These are phyloP conservation scores for Periglandula ipomoeae DNA, from an alignment of 2,329 filamentous ascomycete genomes.

Conservation along the genomic window DNA sequence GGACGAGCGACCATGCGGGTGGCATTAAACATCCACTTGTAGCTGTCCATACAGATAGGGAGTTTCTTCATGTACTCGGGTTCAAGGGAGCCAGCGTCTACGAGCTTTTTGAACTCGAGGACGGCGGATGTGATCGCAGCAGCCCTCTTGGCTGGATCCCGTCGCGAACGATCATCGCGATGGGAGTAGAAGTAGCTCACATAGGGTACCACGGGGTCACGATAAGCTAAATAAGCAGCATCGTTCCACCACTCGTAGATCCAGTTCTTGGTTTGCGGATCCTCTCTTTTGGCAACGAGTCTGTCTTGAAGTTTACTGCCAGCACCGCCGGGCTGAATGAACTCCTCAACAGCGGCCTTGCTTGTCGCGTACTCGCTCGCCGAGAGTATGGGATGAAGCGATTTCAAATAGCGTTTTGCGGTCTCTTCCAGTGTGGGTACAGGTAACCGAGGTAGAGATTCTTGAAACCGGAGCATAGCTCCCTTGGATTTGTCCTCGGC, in stretches of 20 bases:
- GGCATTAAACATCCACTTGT: constrained; percentile 98
- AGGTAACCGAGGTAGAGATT: constrained; percentile 71
- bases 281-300: constrained; percentile 66
- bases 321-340: constrained; percentile 76
- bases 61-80: constrained; percentile 98
- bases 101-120: constrained; percentile 90
- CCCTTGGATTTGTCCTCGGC: constrained; percentile 72
- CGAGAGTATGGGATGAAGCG: constrained; percentile 65
- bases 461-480: constrained; percentile 74
- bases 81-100: constrained; percentile 74
- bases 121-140: constrained; percentile 80
- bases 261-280: constrained; percentile 86
- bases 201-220: constrained; percentile 93
- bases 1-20: constrained; percentile 76
- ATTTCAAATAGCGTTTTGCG: constrained; percentile 69
- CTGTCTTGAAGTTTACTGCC: constrained; percentile 83
- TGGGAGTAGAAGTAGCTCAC: constrained; percentile 99
- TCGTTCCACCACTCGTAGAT: constrained; percentile 98
- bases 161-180: constrained; percentile 79
- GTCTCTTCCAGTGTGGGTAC: constrained; percentile 80
- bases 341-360: constrained; percentile 78
- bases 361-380: constrained; percentile 60
- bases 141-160: constrained; percentile 84
- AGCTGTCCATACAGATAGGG: constrained; percentile 96
- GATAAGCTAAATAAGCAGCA: constrained; percentile 82